Conservation (phyloP, 495 filamentous ascomycete genomes). For the Lichenothelia convexa region DNA sequence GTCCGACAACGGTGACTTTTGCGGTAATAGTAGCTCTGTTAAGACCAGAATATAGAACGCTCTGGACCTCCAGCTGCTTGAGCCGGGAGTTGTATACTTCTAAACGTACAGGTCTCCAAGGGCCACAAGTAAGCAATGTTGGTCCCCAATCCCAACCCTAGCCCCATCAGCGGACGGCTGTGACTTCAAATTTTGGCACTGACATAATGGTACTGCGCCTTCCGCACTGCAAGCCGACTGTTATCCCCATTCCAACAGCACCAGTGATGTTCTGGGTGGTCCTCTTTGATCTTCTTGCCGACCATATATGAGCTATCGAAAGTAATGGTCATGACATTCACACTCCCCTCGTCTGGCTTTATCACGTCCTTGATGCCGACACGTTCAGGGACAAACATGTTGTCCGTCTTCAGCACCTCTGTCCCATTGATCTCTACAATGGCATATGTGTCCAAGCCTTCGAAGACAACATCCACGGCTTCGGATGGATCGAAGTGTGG, state of each 20-base stretch:
- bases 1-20: constrained; percentile 15
- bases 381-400: constrained; percentile 22
- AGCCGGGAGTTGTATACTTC: constrained; percentile 19
- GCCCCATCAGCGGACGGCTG: constrained; percentile 4
- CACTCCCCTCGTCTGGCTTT: constrained; percentile 4
- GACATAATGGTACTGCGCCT: constrained; percentile 23
- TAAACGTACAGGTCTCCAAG: constrained; percentile 19
- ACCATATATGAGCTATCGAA: constrained; percentile 16
- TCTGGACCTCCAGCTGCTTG: constrained; percentile 17
- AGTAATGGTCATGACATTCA: constrained; percentile 19
- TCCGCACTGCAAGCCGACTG: constrained; percentile 18
- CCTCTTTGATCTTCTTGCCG: constrained; percentile 17
- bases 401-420: constrained; percentile 18
- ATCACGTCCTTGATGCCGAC: constrained; percentile 17
- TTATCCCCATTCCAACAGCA: constrained; percentile 23
- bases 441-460: constrained; percentile 23
- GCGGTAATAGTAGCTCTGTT: constrained; percentile 15
- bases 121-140: constrained; percentile 20
- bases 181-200: background rate
- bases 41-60: constrained; percentile 12
- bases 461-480: constrained; percentile 17
- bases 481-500: constrained; percentile 2
- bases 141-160: constrained; percentile 25
- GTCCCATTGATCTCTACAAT: constrained; percentile 21
- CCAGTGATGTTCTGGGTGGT: constrained; percentile 22